Conservation (phyloP, 1,284 basidiomycete genomes). For the Kwoniella shivajii region DNA sequence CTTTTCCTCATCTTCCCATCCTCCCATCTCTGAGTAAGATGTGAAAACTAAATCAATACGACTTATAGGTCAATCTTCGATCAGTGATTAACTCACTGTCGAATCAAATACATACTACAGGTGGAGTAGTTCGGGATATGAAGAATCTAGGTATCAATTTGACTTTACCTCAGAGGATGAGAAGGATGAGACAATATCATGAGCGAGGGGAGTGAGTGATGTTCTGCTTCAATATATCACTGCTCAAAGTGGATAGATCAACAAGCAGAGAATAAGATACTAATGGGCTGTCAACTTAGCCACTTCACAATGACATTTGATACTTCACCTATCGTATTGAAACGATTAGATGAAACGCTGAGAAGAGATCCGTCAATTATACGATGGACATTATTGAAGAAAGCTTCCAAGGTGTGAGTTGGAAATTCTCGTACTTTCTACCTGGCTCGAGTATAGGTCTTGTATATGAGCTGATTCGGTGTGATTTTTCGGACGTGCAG, state of each 20-base stretch:
- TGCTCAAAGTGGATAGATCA: no score
- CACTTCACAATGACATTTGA: conserved; percentile 54
- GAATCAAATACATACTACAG: conserved; percentile 43
- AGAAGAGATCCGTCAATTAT: conserved; percentile 42
- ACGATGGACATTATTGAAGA: conserved; percentile 47
- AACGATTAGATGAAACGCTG: conserved; percentile 47
- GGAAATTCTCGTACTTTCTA: no score
- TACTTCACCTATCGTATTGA: conserved; percentile 50
- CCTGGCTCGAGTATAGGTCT: background rate
- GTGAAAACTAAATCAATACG: background rate
- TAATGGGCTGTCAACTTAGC: conserved; percentile 25
- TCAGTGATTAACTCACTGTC: conserved; percentile 49
- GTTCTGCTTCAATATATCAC: no score
- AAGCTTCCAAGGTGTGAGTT: conserved; percentile 42
- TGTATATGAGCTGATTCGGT: background rate
- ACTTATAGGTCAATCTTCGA: conserved; percentile 45
- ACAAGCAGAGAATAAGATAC: background rate
- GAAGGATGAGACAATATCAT: conserved; percentile 52
- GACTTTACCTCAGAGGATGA: conserved; percentile 47
- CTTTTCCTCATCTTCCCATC: background rate
- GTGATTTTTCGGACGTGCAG: conserved; percentile 2
- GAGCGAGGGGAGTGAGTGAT: conserved; percentile 52
- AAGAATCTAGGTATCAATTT: conserved; percentile 45
- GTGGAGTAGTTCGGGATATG: conserved; percentile 52
- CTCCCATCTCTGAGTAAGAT: conserved; percentile 1